Conservation (phyloP, 345 rosid genomes). For the Odontarrhena argentea region DNA sequence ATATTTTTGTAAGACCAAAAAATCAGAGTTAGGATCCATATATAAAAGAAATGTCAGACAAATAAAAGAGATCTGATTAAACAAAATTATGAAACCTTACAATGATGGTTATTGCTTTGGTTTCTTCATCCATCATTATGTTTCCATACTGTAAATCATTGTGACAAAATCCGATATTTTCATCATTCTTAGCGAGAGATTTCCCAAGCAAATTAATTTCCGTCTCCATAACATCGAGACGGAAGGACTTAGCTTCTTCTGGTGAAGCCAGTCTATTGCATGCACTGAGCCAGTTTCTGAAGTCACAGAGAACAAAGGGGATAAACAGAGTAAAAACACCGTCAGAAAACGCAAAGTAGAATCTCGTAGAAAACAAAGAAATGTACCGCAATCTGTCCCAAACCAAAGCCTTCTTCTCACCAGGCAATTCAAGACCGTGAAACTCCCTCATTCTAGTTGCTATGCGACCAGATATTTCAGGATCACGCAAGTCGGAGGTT, state of each 20-base stretch:
- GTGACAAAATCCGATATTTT: slow-evolving; percentile 76
- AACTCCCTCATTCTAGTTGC: slow-evolving; percentile 87
- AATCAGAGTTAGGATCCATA: background rate
- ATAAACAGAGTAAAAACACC: background rate
- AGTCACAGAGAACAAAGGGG: background rate
- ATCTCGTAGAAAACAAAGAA: slow-evolving; percentile 3
- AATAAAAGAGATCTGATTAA: background rate
- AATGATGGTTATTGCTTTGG: slow-evolving; percentile 80
- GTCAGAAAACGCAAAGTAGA: background rate
- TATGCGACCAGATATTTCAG: slow-evolving; percentile 63
- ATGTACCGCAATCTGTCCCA: slow-evolving; percentile 84
- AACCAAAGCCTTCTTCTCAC: slow-evolving; percentile 55
- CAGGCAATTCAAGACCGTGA: slow-evolving; percentile 80
- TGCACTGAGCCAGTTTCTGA: slow-evolving; percentile 71
- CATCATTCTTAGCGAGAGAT: slow-evolving; percentile 48
- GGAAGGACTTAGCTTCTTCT: slow-evolving; percentile 68
- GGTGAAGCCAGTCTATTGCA: slow-evolving; percentile 64
- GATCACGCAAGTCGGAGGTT: slow-evolving; percentile 78
- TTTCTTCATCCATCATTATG: slow-evolving; percentile 88
- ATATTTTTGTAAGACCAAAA: background rate
- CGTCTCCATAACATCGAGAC: slow-evolving; percentile 55
- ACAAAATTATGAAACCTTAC: slow-evolving; percentile 51
- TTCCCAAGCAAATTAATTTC: slow-evolving; percentile 67
- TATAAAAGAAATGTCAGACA: background rate
- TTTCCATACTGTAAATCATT: slow-evolving; percentile 97